phyloP scores from a whole-genome alignment of 768 basidiomycete genomes.

The Dictyophora rubrovolvata region DNA sequence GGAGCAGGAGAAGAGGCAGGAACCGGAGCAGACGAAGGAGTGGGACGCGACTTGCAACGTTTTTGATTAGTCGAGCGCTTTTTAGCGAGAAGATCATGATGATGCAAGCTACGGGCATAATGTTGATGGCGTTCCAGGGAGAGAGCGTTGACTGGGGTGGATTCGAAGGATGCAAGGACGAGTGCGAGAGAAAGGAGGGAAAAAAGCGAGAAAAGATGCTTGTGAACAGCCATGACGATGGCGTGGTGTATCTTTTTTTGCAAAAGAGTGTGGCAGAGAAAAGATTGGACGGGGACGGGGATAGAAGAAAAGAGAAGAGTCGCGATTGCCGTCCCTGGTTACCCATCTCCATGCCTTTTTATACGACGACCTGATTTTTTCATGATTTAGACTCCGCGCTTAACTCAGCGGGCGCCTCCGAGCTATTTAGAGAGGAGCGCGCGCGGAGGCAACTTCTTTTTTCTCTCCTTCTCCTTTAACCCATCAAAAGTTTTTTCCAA shows the following conservation, averaged over 20 bases:
- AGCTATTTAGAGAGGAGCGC: slow-evolving; percentile 29
- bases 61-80: slow-evolving; percentile 32
- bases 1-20: slow-evolving; percentile 14
- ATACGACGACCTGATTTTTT: neutral
- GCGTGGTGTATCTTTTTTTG: slow-evolving; percentile 2
- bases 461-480: slow-evolving; percentile 41
- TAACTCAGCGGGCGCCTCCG: neutral
- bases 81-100: slow-evolving; percentile 37
- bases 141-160: slow-evolving; percentile 44
- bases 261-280: slow-evolving; percentile 13
- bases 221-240: slow-evolving; percentile 30
- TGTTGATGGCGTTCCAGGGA: slow-evolving; percentile 28
- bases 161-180: slow-evolving; percentile 38
- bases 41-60: slow-evolving; percentile 49
- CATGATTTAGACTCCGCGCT: neutral
- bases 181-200: slow-evolving; percentile 50
- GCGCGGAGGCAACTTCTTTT: slow-evolving; percentile 12
- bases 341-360: neutral
- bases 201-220: slow-evolving; percentile 47
- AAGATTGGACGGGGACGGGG: slow-evolving; percentile 4
- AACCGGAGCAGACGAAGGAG: slow-evolving; percentile 16
- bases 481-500: slow-evolving; percentile 60
- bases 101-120: slow-evolving; percentile 32
- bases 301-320: neutral
- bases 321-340: neutral